Conservation (phyloP, 164 flowering plant species). For the Magnolia changhungtana region DNA sequence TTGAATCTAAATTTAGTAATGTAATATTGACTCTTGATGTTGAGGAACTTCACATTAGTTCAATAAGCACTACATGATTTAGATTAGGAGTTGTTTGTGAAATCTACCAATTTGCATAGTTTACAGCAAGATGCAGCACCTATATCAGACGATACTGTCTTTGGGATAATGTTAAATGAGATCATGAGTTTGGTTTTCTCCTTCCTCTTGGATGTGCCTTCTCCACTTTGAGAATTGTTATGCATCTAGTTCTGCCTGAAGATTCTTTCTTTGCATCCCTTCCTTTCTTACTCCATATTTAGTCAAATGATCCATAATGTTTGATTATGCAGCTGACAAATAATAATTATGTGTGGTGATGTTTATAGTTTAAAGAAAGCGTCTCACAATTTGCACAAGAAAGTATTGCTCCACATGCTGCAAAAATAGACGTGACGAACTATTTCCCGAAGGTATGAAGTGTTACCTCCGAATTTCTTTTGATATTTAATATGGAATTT, state of each 20-base stretch:
- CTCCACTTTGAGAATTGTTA: neutral
- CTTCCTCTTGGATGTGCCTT: neutral
- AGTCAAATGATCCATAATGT: too few species aligned
- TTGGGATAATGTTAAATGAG: too few species aligned
- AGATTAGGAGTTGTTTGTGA: too few species aligned
- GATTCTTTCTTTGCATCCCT: neutral
- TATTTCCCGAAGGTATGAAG: slow-evolving; percentile 64
- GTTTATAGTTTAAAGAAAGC: slow-evolving; percentile 86
- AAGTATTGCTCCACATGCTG: slow-evolving; percentile 85
- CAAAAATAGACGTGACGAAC: slow-evolving; percentile 69
- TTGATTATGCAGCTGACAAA: too few species aligned
- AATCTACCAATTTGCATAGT: too few species aligned
- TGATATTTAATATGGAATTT: neutral
- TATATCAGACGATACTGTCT: too few species aligned
- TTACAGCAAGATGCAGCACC: too few species aligned
- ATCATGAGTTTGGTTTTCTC: neutral
- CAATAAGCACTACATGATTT: too few species aligned
- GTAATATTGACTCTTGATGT: too few species aligned
- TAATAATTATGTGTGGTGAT: neutral
- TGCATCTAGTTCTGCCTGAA: neutral
- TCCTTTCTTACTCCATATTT: neutral
- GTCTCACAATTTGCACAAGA: slow-evolving; percentile 85
- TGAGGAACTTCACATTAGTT: too few species aligned
- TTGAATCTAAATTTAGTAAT: too few species aligned
- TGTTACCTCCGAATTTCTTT: neutral